A percentile compares a stretch with the other conserved stretches of the same genome.
Evolutionary conservation across 495 filamentous ascomycete genomes (phyloP).

Genomic region (Cenococcum geophilum): DNA sequence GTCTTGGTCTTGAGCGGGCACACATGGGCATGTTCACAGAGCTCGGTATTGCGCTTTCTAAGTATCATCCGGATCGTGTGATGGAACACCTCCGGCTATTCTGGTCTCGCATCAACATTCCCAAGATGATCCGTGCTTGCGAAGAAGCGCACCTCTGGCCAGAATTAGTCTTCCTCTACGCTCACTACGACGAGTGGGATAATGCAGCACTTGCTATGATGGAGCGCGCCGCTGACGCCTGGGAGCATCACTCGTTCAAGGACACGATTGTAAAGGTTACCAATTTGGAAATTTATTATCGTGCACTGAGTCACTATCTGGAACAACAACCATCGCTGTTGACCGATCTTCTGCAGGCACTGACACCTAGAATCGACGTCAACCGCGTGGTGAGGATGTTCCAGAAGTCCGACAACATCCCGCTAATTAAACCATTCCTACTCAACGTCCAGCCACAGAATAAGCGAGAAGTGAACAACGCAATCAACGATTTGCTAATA

Average conservation of each 20-base stretch:
- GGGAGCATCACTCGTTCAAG: constrained; percentile 99
- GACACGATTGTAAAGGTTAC: constrained; percentile 97
- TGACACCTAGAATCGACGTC: constrained; percentile 92
- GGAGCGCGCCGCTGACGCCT: constrained; percentile 95
- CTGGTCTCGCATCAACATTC: constrained; percentile 98
- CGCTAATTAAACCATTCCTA: constrained; percentile 98
- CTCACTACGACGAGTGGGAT: constrained; percentile 98
- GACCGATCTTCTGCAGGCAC: constrained; percentile 86
- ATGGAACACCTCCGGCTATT: constrained; percentile 99
- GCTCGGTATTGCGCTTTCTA: constrained; percentile 88
- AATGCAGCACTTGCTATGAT: constrained; percentile 98
- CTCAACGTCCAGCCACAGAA: constrained; percentile 95
- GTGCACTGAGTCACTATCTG: constrained; percentile 94
- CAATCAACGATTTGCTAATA: constrained; percentile 96
- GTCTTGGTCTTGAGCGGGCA: constrained; percentile 85
- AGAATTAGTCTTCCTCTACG: constrained; percentile 96
- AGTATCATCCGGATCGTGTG: constrained; percentile 90
- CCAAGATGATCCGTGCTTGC: constrained; percentile 92
- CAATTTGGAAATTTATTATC: constrained; percentile 98
- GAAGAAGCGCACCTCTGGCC: constrained; percentile 97
- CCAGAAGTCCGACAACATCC: constrained; percentile 95
- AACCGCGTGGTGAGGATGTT: constrained; percentile 98
- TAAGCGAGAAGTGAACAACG: constrained; percentile 95
- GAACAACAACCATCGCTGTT: constrained; percentile 92
- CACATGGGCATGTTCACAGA: constrained; percentile 97